phyloP scores from a whole-genome alignment of 805 yeast species.

The Pichia ethanolica region DNA sequence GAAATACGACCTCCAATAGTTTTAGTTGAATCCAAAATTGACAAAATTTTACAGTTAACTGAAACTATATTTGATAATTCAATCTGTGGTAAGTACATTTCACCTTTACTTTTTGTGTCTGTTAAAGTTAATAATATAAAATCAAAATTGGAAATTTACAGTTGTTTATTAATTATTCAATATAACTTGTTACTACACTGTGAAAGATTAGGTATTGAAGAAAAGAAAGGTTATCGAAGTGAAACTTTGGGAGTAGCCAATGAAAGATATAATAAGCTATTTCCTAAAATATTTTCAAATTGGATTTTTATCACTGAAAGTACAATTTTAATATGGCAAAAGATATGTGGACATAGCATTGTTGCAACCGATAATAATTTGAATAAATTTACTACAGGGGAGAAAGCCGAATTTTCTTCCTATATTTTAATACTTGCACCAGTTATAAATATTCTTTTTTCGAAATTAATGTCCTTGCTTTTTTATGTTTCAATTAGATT shows the following conservation, averaged over 20 bases:
- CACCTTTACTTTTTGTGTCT: background rate
- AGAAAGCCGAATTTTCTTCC: background rate
- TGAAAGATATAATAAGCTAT: background rate
- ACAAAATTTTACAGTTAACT: constrained; percentile 8
- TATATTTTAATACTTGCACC: background rate
- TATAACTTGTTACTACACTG: constrained; percentile 14
- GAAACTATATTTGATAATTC: background rate
- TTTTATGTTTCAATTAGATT: constrained; percentile 8
- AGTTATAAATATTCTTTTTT: background rate
- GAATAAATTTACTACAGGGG: background rate
- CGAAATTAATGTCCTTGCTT: constrained; percentile 1
- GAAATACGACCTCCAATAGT: constrained; percentile 15
- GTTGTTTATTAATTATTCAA: constrained; percentile 8
- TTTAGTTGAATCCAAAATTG: constrained; percentile 17
- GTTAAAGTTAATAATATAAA: constrained; percentile 6
- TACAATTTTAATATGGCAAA: background rate
- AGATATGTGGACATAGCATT: background rate
- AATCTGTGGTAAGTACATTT: background rate
- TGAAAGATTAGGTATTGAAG: constrained; percentile 6
- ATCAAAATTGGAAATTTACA: constrained; percentile 3
- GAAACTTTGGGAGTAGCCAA: background rate
- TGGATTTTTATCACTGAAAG: background rate
- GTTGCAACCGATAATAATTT: background rate
- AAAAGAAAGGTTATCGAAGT: background rate
- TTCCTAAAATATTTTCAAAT: background rate